Evolutionary conservation across 371 early-diverging fungal species (phyloP).

Genomic region (Mucor velutinosus): DNA sequence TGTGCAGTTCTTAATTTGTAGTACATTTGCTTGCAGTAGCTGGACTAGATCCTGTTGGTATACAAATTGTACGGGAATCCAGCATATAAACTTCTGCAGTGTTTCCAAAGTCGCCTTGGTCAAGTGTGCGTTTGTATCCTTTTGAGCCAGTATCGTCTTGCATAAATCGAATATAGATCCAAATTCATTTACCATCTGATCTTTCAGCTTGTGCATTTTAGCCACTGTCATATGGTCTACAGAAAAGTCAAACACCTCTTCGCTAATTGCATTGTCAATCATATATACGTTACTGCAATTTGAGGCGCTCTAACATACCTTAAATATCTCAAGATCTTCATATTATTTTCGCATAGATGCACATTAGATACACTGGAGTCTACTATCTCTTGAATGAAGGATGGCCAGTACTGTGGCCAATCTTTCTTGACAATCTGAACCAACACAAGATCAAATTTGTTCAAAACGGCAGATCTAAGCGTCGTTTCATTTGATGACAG

Average conservation of each 20-base stretch:
- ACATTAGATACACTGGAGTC: slow-evolving; percentile 82
- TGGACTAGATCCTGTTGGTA: slow-evolving; percentile 17
- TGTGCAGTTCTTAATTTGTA: background rate
- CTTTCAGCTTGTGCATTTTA: slow-evolving; percentile 84
- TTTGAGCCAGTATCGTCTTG: slow-evolving; percentile 81
- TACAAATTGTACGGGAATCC: slow-evolving; percentile 28
- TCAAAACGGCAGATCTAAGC: slow-evolving; percentile 66
- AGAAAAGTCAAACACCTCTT: slow-evolving; percentile 95
- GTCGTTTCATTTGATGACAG: slow-evolving; percentile 74
- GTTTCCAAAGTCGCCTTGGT: slow-evolving; percentile 87
- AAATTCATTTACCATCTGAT: slow-evolving; percentile 92
- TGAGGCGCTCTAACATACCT: too few species aligned
- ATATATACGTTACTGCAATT: too few species aligned
- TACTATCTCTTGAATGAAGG: slow-evolving; percentile 96
- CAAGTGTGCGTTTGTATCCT: slow-evolving; percentile 67
- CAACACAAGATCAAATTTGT: slow-evolving; percentile 87
- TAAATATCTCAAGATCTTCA: slow-evolving; percentile 92
- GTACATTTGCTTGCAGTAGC: slow-evolving; percentile 17
- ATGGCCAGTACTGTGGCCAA: slow-evolving; percentile 99
- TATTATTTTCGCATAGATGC: slow-evolving; percentile 96
- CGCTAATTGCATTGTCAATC: slow-evolving; percentile 51
- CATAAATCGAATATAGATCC: slow-evolving; percentile 93
- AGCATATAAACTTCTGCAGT: slow-evolving; percentile 45
- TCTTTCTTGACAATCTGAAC: slow-evolving; percentile 99
- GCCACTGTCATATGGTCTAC: slow-evolving; percentile 92